These are phyloP conservation scores for Talaromyces sp. DNA, from an alignment of 2,329 filamentous ascomycete species.

Conservation along the genomic window DNA sequence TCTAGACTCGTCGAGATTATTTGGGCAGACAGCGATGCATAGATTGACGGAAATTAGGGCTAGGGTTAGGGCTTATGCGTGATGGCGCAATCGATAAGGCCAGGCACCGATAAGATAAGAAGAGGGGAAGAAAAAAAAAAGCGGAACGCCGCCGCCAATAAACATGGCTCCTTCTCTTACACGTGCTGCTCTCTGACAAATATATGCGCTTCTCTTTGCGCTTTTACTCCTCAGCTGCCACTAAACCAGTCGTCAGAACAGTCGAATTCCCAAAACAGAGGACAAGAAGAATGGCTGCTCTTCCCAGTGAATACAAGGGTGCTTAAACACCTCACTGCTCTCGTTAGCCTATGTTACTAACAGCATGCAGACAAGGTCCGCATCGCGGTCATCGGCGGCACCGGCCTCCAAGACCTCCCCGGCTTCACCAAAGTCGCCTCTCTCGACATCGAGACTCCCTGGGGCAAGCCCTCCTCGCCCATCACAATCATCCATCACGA, in stretches of 20 bases:
- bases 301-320: constrained; percentile 59
- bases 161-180: background rate
- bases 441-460: constrained; percentile 76
- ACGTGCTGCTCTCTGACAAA: constrained; percentile 6
- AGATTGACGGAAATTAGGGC: background rate
- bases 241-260: constrained; percentile 21
- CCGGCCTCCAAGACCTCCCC: constrained; percentile 82
- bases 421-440: constrained; percentile 82
- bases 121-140: background rate
- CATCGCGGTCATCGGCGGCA: constrained; percentile 91
- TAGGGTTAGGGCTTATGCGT: constrained; percentile 2
- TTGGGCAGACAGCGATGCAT: background rate
- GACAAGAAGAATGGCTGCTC: constrained; percentile 50
- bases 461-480: constrained; percentile 74
- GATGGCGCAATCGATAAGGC: constrained; percentile 5
- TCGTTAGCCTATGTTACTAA: background rate
- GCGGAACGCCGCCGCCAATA: background rate
- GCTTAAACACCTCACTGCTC: background rate
- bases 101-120: constrained; percentile 3
- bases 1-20: no score
- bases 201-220: background rate
- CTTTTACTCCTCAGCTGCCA: constrained; percentile 23
- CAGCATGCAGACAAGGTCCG: constrained; percentile 57
- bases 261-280: constrained; percentile 37
- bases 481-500: constrained; percentile 88